phyloP scores from a whole-genome alignment of 495 filamentous ascomycete genomes.

The Aspergillus steynii region DNA sequence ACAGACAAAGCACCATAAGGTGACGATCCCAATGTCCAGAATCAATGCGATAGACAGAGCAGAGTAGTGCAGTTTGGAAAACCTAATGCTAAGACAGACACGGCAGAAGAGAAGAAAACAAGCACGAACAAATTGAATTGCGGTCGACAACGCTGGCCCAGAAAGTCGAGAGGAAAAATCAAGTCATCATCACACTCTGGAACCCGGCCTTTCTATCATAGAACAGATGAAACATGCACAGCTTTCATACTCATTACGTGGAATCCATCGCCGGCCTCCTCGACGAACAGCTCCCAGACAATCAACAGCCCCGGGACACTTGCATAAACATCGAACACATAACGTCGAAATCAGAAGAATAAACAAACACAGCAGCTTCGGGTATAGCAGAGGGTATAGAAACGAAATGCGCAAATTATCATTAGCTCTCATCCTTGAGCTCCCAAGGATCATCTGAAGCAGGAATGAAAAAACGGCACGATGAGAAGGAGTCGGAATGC shows the following conservation, averaged over 20 bases:
- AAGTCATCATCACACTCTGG: constrained; percentile 12
- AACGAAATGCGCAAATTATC: constrained; percentile 43
- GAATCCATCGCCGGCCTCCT: neutral
- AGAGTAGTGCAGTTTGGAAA: constrained; percentile 1
- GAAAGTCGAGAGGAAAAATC: neutral
- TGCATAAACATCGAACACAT: constrained; percentile 5
- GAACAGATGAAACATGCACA: constrained; percentile 19
- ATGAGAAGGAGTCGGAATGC: constrained; percentile 27
- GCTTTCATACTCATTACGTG: constrained; percentile 16
- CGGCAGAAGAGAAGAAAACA: neutral
- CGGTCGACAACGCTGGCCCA: constrained; percentile 1
- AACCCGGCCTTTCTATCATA: constrained; percentile 24
- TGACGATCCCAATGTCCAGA: neutral
- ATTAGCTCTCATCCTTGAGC: constrained; percentile 32
- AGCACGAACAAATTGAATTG: neutral
- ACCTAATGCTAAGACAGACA: constrained; percentile 5
- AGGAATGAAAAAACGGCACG: constrained; percentile 29
- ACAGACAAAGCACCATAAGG: neutral
- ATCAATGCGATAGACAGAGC: neutral
- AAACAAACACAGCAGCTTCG: constrained; percentile 28
- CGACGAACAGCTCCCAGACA: neutral
- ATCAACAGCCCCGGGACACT: neutral
- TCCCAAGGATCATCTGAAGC: constrained; percentile 22
- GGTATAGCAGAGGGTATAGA: constrained; percentile 49
- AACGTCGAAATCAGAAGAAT: constrained; percentile 20